Evolutionary conservation across 148 eudicot genomes (phyloP).

Genomic region (Oxyria digyna): DNA sequence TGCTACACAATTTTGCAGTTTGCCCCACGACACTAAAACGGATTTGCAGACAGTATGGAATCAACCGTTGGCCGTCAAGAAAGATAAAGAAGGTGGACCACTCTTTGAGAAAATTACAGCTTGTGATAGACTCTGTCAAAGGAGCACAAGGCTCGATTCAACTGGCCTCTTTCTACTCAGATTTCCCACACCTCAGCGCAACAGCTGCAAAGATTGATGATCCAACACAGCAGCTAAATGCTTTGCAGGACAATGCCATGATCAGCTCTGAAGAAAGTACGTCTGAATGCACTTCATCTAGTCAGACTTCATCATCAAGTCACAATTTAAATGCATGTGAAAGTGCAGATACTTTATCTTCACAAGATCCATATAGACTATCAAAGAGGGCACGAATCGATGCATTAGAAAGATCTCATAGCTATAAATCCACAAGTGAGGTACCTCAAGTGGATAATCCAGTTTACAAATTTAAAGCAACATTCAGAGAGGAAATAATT

Average conservation of each 20-base stretch:
- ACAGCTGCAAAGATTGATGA: constrained; percentile 21
- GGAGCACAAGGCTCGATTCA: constrained; percentile 71
- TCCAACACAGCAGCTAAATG: constrained; percentile 20
- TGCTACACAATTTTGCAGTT: constrained; percentile 33
- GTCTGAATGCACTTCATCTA: constrained; percentile 43
- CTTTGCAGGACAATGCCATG: constrained; percentile 29
- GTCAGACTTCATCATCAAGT: constrained; percentile 48
- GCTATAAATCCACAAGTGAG: constrained; percentile 22
- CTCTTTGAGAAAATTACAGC: constrained; percentile 71
- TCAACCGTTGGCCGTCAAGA: constrained; percentile 89
- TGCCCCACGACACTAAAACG: constrained; percentile 97
- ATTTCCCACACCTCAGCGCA: constrained; percentile 55
- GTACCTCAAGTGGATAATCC: background rate
- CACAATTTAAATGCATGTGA: constrained; percentile 9
- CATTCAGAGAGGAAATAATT: constrained; percentile 59
- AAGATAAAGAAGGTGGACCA: constrained; percentile 93
- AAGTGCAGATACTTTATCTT: constrained; percentile 21
- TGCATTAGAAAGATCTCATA: constrained; percentile 28
- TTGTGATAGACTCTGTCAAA: constrained; percentile 73
- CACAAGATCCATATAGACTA: constrained; percentile 24
- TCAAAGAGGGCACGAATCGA: constrained; percentile 43
- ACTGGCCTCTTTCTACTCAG: constrained; percentile 60
- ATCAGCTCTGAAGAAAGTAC: constrained; percentile 26
- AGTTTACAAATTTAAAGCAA: constrained; percentile 43
- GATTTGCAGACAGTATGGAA: constrained; percentile 92